Evolutionary conservation across 257 asterid species (phyloP), one percentile per base, ranked within the genome.

Genomic region (Jaltomata sinuosa): DNA sequence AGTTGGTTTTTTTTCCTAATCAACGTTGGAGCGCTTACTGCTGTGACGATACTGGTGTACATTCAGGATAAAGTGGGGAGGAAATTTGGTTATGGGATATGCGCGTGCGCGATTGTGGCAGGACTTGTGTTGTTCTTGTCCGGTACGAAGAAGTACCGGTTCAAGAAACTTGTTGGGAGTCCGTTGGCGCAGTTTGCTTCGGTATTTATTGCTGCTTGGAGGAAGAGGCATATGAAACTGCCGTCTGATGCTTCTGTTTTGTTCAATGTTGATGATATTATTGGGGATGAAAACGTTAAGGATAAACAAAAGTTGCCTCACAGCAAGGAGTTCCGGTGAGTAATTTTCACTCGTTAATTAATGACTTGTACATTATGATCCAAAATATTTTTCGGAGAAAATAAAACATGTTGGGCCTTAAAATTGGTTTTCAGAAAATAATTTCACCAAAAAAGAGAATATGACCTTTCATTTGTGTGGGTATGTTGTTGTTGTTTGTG

Each of bases 1-100:
- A 93, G 90, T 76, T 95, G 98, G 98, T 95, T 95, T 88, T 95
- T 93, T 86, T 95, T 95, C 91, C 86, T 93, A 85, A 94, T 95
- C 19, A 94, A 91, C 79, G 69, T 93, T 1, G 99, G 99, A 34
- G 90, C 99, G 0, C 94, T 95, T 0, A 55, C 83, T 25, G 99
- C 99, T 0, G 99, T 95, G 10, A 94, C 98, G 0, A 86, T 95
- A 1, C 89, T 95, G 0, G 97, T 95, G 11, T 95, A 95, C 88
- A 89, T 95, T 6, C 99, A 95, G 82, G 99, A 95, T 19, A 84
- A 93, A 47, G 78, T 95, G 1, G 99, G 99, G 8, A 81, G 99
- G 22, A 53, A 84, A 57, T 94, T 94, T 92, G 99, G 99, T 0
- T 95, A 95, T 47, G 98, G 99, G 22, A 92, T 94, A 11, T 95